Percentiles rank a stretch among this genome's conserved stretches.
Evolutionary conservation across 306 rosid species (phyloP).

Genomic region (Castanea mollissima): DNA sequence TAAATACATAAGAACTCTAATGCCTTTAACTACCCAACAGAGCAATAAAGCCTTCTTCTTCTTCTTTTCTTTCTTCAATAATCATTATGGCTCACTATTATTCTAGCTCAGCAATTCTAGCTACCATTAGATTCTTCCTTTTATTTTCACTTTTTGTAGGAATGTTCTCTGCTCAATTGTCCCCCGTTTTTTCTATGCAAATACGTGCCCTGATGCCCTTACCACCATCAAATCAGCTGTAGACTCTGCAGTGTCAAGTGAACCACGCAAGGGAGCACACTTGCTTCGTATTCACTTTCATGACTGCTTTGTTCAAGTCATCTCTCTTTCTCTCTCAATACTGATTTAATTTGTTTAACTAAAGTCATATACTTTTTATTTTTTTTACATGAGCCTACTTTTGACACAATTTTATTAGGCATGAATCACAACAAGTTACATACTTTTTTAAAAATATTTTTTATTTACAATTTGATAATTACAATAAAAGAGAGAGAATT

Average conservation of each 20-base stretch:
- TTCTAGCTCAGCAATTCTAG: neutral
- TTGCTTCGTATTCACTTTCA: conserved; percentile 41
- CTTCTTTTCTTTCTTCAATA: neutral
- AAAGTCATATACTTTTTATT: too few species aligned
- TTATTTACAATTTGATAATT: too few species aligned
- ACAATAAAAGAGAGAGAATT: too few species aligned
- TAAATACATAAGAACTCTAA: conserved; percentile 15
- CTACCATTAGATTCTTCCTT: conserved; percentile 13
- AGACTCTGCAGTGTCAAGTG: conserved; percentile 36
- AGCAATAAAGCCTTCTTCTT: neutral
- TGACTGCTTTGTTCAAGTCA: conserved; percentile 79
- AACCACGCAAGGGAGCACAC: conserved; percentile 80
- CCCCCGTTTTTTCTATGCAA: conserved; percentile 37
- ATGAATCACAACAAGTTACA: too few species aligned
- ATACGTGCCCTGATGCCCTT: conserved; percentile 54
- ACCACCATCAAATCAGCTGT: conserved; percentile 38
- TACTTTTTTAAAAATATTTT: too few species aligned
- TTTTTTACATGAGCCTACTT: too few species aligned
- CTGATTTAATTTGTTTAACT: too few species aligned
- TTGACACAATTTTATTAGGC: too few species aligned
- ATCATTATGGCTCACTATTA: conserved; percentile 7
- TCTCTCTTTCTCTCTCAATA: neutral
- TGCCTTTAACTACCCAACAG: neutral
- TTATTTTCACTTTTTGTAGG: conserved; percentile 21
- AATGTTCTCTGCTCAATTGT: conserved; percentile 38